phyloP scores from a whole-genome alignment of 2,329 filamentous ascomycete species.

The Sporothrix mexicana region DNA sequence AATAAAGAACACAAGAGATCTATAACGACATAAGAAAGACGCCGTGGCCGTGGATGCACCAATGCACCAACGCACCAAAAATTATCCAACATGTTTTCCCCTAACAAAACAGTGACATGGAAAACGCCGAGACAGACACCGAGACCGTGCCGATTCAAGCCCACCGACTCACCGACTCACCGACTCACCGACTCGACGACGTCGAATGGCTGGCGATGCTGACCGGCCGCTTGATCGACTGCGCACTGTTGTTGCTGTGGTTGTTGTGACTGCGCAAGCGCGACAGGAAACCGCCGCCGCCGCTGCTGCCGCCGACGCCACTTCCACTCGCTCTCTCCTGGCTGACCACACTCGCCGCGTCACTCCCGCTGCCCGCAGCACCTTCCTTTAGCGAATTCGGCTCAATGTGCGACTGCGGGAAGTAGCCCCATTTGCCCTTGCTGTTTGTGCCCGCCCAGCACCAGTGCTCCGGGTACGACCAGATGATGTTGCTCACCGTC shows the following conservation, averaged over 20 bases:
- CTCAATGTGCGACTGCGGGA: conserved; percentile 58
- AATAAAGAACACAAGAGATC: neutral
- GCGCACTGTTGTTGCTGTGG: conserved; percentile 12
- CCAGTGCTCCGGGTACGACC: conserved; percentile 58
- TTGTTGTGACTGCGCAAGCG: conserved; percentile 34
- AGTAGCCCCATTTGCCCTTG: conserved; percentile 60
- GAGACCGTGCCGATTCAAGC: no score
- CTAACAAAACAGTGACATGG: neutral
- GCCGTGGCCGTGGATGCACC: neutral
- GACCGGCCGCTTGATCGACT: conserved; percentile 30
- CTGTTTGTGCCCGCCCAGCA: conserved; percentile 62
- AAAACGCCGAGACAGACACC: neutral
- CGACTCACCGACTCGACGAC: conserved; percentile 31
- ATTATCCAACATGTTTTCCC: neutral
- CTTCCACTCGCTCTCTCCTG: conserved; percentile 36
- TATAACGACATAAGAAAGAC: neutral
- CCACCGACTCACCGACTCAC: no score
- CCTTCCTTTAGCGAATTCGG: conserved; percentile 52
- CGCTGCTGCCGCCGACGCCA: conserved; percentile 37
- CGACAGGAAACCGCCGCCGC: conserved; percentile 33
- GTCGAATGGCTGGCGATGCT: conserved; percentile 37
- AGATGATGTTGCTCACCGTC: conserved; percentile 67
- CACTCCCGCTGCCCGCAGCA: conserved; percentile 3
- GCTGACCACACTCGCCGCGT: conserved; percentile 32
- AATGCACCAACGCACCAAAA: conserved; percentile 4